Base-by-base conservation (phyloP, 1,139 yeast genomes). In the Yamadazyma taylorii region DNA sequence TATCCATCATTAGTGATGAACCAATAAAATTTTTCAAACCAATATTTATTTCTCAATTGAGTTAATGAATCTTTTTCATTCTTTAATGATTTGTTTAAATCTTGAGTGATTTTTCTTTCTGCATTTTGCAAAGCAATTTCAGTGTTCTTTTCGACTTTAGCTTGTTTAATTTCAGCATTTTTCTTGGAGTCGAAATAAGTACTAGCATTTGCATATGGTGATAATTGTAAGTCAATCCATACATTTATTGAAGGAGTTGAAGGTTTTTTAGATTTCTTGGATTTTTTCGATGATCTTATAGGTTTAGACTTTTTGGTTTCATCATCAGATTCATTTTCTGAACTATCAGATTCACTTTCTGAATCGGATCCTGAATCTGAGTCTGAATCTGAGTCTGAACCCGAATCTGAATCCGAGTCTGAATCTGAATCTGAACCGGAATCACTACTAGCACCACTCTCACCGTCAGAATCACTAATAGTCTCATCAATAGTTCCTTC, bases 1-100 rank as follows among this genome's bases (percentile, higher is more conserved):
- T 86, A 89, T 0, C 95, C 95, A 56, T 92, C 97, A 46, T 83
- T 82, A 0, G 96, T 77, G 22, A 89, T 73, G 55, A 92, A 92
- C 98, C 98, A 92, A 53, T 71, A 81, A 57, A 85, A 92, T 58
- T 92, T 92, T 55, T 92, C 98, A 64, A 94, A 94, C 86, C 97
- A 90, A 52, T 70, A 83, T 33, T 88, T 87, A 5, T 78, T 74
- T 35, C 97, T 73, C 23, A 85, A 67, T 26, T 76, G 80, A 44
- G 78, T 82, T 42, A 88, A 67, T 2, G 78, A 71, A 32, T 79
- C 84, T 40, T 73, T 75, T 40, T 83, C 82, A 39, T 78, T 78
- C 41, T 84, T 85, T 51, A 85, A 70, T 32, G 79, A 75, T 50
- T 75, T 79, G 38, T 78, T 78, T 50, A 90, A 64, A 53, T 90